Base-by-base conservation (phyloP, 2,329 filamentous ascomycete genomes). In the Arthroderma sp. region DNA sequence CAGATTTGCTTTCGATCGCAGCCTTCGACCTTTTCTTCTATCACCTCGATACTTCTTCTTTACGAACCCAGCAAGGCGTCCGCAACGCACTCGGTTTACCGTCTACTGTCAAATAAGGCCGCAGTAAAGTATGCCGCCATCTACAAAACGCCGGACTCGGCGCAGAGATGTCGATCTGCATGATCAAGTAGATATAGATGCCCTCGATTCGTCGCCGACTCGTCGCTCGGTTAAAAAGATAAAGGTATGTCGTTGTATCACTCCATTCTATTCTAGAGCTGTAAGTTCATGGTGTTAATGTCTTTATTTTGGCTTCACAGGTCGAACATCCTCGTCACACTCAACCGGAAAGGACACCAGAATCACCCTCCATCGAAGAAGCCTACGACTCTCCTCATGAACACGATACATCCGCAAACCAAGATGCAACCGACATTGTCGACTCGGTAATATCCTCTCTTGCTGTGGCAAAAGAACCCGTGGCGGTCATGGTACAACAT, bases 371-470 rank as follows among this genome's bases (percentile, higher is more conserved):
- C 44, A 61, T 58, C 38, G 61, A 63, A 42, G 62, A 65, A 45
- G 61, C 62, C 40, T 64, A 68, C 36, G 61, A 64, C 40, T 64
- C 64, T 11, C 58, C 57, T 11, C 59, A 58, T 11, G 67, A 70
- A 31, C 62, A 64, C 48, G 67, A 68, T 46, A 50, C 57, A 15
- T 55, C 64, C 1, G 60, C 61, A 15, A 63, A 64, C 46, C 64
- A 68, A 50, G 15, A 22, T 22, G 15, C 15, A 22, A 22, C 15
- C 15, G 68, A 70, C 33, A 52, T 70, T 1, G 61, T 69, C 43
- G 68, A 72, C 47, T 55, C 64, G 28, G 66, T 72, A n/a, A 68
- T 71, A 32, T 67, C 66, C 6, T 68, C 63, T 48, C 57, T 72
- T 15, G 63, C 58, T 40, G 58, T 62, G 32, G 58, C 69, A 28